Base-by-base conservation (phyloP, 352 stramenopile genomes). In the Globisporangium viniferum region DNA sequence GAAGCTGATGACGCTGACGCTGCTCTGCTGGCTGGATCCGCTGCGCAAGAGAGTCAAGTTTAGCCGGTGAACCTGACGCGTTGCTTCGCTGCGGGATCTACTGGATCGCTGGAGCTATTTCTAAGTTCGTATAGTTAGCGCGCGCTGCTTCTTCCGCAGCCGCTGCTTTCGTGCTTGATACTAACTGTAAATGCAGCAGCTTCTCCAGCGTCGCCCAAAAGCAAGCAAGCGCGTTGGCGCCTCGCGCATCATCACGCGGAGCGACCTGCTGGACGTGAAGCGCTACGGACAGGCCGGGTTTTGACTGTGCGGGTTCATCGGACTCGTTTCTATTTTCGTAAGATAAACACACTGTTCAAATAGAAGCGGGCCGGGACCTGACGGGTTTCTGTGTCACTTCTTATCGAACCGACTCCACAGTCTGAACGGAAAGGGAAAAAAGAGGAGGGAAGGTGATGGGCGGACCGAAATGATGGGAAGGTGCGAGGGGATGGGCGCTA, bases 31-130 rank as follows among this genome's bases (percentile, higher is more conserved):
- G 33, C 41, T 49, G 18, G 5, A 39, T 7, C 36, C 33, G 35
- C 6, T 64, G 59, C 56, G 56, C 56, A 61, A 61, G 56, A 61
- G 56, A 48, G 56, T 60, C 55, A 60, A 56, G 27, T 64, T 46
- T 64, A 39, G 29, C 55, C 54, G 54, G 24, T 39, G 54, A 39
- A 41, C 54, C 27, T 59, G 54, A 59, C 54, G 27, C 54, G 5
- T 46, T 46, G 39, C 39, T 33, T 29, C 24, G 53, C 10, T n/a
- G 54, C 6, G 15, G 6, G 29, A 49, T 49, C 41, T 49, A 49
- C 41, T n/a, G 18, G 44, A 18, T 56, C 49, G 20, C 8, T 31
- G 33, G 27, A n/a, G 56, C 31, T 61, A 48, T 61, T 61, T 20
- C 6, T 7, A 20, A 39, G 33, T 22, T 22, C 33, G 56, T 60